phyloP scores from a whole-genome alignment of 106 monocot species.

The Allium sativum region DNA sequence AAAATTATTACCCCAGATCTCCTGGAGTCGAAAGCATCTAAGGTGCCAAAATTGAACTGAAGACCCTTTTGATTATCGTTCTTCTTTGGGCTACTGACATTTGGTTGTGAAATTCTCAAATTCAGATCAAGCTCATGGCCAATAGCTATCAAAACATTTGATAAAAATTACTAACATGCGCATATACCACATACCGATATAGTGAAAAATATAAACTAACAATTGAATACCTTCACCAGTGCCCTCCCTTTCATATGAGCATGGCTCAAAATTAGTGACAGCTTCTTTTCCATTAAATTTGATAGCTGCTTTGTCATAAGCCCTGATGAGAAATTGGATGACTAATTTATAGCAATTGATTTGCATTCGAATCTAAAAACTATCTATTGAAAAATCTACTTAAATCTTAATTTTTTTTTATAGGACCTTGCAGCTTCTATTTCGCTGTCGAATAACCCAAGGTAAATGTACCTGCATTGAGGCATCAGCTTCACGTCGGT shows the following conservation, averaged over 20 bases:
- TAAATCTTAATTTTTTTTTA: neutral
- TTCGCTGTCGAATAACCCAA: conserved; percentile 83
- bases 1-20: conserved; percentile 17
- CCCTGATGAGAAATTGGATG: conserved; percentile 18
- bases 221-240: conserved; percentile 19
- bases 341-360: no score
- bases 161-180: neutral
- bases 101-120: conserved; percentile 60
- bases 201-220: neutral
- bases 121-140: conserved; percentile 35
- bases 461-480: conserved; percentile 83
- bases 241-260: conserved; percentile 37
- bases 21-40: conserved; percentile 13
- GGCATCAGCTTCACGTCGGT: conserved; percentile 20
- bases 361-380: no score
- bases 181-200: no score
- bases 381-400: neutral
- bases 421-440: conserved; percentile 76
- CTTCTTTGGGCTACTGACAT: conserved; percentile 16
- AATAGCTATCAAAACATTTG: neutral
- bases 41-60: conserved; percentile 16
- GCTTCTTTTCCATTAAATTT: conserved; percentile 68
- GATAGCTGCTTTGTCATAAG: conserved; percentile 79
- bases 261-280: conserved; percentile 67
- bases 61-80: conserved; percentile 9